Conservation (phyloP, 2,329 filamentous ascomycete genomes). For the Botrytis fragariae region DNA sequence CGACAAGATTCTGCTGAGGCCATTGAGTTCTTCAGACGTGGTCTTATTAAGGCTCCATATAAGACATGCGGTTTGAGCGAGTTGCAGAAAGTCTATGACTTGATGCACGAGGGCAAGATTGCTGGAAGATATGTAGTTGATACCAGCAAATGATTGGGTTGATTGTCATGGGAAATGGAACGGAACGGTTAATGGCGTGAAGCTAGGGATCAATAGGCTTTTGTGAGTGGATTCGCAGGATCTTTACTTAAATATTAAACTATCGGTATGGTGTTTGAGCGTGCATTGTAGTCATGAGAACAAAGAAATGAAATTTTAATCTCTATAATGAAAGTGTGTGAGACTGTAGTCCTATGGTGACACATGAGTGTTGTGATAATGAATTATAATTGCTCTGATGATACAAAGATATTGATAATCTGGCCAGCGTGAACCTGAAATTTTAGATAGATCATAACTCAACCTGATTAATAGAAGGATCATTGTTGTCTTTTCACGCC, state of each 20-base stretch:
- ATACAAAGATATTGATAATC: background rate
- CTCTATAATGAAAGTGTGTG: background rate
- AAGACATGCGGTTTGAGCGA: conserved; percentile 81
- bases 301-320: background rate
- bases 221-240: background rate
- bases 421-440: background rate
- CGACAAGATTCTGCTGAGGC: conserved; percentile 84
- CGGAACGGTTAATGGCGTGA: background rate
- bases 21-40: conserved; percentile 81
- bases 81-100: conserved; percentile 74
- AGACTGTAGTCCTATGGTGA: background rate
- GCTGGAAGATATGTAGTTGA: conserved; percentile 79
- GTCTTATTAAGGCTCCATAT: conserved; percentile 78
- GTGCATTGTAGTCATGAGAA: background rate
- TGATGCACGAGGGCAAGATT: conserved; percentile 69
- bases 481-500: background rate
- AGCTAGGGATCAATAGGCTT: background rate
- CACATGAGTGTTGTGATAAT: background rate
- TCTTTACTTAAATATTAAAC: background rate
- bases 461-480: background rate
- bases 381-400: background rate
- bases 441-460: background rate
- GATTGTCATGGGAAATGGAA: background rate
- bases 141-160: conserved; percentile 56
- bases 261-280: background rate